These are phyloP conservation scores for Magnaporthiopsis incrustans DNA, from an alignment of 2,329 filamentous ascomycete genomes.

Conservation along the genomic window DNA sequence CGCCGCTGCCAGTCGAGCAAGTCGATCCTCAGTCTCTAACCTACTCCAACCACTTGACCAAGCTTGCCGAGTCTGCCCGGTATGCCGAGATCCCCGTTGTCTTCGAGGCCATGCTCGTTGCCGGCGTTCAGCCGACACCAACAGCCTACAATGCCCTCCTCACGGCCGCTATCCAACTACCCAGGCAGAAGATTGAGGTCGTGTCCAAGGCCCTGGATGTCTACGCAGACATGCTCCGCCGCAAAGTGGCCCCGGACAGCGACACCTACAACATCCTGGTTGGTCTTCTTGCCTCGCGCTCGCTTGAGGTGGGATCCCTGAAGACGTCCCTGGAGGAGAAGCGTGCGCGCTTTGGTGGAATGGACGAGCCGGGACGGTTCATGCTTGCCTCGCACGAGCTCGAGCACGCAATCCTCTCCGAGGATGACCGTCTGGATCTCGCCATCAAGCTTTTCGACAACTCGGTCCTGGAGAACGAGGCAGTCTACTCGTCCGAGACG, in stretches of 20 bases:
- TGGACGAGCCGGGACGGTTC: constrained; percentile 76
- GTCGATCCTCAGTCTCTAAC: constrained; percentile 52
- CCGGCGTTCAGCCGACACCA: constrained; percentile 72
- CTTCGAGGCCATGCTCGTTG: constrained; percentile 83
- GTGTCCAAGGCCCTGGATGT: constrained; percentile 90
- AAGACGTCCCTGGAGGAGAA: constrained; percentile 73
- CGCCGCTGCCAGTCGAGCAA: constrained; percentile 15
- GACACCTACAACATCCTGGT: constrained; percentile 86
- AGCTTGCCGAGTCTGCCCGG: constrained; percentile 61
- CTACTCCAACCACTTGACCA: constrained; percentile 72
- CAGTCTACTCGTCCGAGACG: constrained; percentile 68
- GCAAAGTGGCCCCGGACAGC: constrained; percentile 71
- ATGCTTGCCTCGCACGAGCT: constrained; percentile 84
- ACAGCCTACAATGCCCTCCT: constrained; percentile 89
- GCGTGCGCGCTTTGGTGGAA: constrained; percentile 73
- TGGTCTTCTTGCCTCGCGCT: constrained; percentile 69
- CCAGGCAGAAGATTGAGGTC: constrained; percentile 70
- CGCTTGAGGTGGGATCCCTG: constrained; percentile 66
- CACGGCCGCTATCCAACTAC: constrained; percentile 74
- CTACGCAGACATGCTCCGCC: constrained; percentile 91
- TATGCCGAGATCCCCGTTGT: constrained; percentile 84
- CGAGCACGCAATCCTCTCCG: constrained; percentile 75
- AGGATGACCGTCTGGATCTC: constrained; percentile 80
- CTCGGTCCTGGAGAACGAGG: constrained; percentile 55
- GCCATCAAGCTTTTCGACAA: constrained; percentile 80